Evolutionary conservation across 1,139 yeast species (phyloP), one percentile per base, ranked within the genome.

Genomic region (Suhomyces yuchorum): DNA sequence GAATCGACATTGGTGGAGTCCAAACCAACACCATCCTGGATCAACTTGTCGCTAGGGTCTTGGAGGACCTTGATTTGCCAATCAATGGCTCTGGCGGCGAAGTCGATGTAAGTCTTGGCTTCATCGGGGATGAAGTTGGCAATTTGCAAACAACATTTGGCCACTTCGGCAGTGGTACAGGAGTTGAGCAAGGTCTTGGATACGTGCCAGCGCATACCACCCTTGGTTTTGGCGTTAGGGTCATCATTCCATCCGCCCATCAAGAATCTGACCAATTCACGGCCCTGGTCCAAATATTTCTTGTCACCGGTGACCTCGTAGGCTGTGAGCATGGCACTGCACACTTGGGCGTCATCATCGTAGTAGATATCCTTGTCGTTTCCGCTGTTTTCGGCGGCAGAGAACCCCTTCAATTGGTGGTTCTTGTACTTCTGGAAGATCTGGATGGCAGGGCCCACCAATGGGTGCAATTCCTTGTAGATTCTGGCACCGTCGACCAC

Each of bases 311-410:
- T 84, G 20, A 82, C 89, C 57, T 85, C 90, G 59, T 81, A 85
- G 1, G 89, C 88, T 1, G 85, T 77, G 49, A 85, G 68, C 58
- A 84, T 73, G 9, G 86, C 86, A 56, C 85, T 75, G 17, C 87
- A 85, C 14, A 84, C 84, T 61, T 85, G 92, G 4, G 91, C 92
- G 60, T 85, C 87, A 59, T 85, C 92, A 61, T 85, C 92, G 56
- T 82, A 85, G 62, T 85, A 84, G 42, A 85, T 81, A 61, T 85
- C 91, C 42, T 70, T 70, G 62, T 84, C 85, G 42, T 77, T 79
- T 33, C 80, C 78, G 47, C 68, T 68, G 60, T 80, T 73, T 58
- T 79, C 82, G 3, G 85, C 83, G 2, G 87, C 87, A 39, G 84
- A 75, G 61, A 69, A 82, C 2, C 83, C 86, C 50, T 74, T 77